Percentiles rank a stretch among this genome's conserved stretches.
phyloP scores from a whole-genome alignment of 164 flowering plant genomes.

The Nymphaea colorata region DNA sequence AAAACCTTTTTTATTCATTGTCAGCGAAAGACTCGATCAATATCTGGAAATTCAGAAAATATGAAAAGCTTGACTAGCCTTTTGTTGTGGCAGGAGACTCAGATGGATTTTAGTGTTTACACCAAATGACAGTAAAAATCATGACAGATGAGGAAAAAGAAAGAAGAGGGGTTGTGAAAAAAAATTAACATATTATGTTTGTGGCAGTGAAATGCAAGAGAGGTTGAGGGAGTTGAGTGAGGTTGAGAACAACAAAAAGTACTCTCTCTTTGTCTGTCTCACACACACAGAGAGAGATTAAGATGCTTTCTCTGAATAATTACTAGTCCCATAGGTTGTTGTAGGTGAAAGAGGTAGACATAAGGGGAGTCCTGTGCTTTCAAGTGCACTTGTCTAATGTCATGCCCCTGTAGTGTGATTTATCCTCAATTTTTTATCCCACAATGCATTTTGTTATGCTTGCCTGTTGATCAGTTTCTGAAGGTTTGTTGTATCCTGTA shows the following conservation, averaged over 20 bases:
- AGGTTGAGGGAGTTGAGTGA: conserved; percentile 75
- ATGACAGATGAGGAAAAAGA: no score
- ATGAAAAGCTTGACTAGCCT: no score
- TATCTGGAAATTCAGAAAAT: no score
- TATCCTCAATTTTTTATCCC: background rate
- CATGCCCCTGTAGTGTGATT: background rate
- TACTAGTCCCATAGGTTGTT: conserved; percentile 38
- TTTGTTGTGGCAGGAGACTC: no score
- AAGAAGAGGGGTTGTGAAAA: background rate
- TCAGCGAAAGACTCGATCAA: no score
- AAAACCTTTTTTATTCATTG: no score
- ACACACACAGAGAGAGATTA: background rate
- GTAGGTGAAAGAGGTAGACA: conserved; percentile 71
- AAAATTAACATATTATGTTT: background rate
- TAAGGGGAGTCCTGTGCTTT: conserved; percentile 55
- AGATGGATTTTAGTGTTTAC: no score
- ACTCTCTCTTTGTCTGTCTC: background rate
- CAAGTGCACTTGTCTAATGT: conserved; percentile 20
- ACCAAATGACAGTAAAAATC: no score
- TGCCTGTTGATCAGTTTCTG: no score
- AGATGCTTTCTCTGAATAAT: background rate
- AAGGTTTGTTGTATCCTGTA: no score
- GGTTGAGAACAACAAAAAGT: conserved; percentile 80
- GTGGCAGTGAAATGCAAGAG: conserved; percentile 86
- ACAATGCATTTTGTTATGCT: no score